phyloP scores from a whole-genome alignment of 257 asterid genomes.

The Datura wrightii region DNA sequence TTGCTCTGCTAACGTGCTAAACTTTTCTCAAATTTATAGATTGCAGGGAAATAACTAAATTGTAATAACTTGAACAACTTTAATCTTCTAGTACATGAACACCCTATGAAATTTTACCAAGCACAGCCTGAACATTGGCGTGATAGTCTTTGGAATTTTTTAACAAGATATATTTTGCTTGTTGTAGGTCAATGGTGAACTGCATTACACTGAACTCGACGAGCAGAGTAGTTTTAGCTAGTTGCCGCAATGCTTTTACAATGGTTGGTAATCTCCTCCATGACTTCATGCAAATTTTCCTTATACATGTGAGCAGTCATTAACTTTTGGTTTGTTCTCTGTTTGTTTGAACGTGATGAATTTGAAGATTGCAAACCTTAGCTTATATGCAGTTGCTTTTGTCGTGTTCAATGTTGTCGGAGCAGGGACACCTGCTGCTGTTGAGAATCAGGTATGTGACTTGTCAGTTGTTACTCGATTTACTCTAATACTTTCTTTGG shows the following conservation, averaged over 20 bases:
- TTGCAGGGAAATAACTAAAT: background rate
- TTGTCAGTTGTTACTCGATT: slow-evolving; percentile 23
- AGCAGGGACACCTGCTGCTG: slow-evolving; percentile 49
- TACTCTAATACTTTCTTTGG: slow-evolving; percentile 21
- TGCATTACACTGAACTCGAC: slow-evolving; percentile 91
- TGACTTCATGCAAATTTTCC: slow-evolving; percentile 30
- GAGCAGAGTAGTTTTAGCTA: slow-evolving; percentile 90
- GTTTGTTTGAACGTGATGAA: slow-evolving; percentile 18
- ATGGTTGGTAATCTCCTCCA: slow-evolving; percentile 63
- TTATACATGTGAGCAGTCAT: background rate
- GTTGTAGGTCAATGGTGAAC: slow-evolving; percentile 94
- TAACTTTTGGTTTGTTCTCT: slow-evolving; percentile 22
- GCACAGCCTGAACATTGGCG: background rate
- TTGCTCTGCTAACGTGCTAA: background rate
- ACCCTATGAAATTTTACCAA: slow-evolving; percentile 4
- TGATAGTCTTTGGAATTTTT: background rate
- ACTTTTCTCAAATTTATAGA: background rate
- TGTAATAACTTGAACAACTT: slow-evolving; percentile 4
- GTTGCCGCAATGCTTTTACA: slow-evolving; percentile 94
- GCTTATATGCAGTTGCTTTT: slow-evolving; percentile 83
- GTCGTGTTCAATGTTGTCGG: slow-evolving; percentile 61
- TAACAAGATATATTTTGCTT: slow-evolving; percentile 16
- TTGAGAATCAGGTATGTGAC: slow-evolving; percentile 70
- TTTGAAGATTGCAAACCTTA: slow-evolving; percentile 83
- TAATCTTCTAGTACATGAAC: slow-evolving; percentile 18